These are phyloP conservation scores for Penstemon newberryi DNA, from an alignment of 257 asterid genomes.

Conservation along the genomic window DNA sequence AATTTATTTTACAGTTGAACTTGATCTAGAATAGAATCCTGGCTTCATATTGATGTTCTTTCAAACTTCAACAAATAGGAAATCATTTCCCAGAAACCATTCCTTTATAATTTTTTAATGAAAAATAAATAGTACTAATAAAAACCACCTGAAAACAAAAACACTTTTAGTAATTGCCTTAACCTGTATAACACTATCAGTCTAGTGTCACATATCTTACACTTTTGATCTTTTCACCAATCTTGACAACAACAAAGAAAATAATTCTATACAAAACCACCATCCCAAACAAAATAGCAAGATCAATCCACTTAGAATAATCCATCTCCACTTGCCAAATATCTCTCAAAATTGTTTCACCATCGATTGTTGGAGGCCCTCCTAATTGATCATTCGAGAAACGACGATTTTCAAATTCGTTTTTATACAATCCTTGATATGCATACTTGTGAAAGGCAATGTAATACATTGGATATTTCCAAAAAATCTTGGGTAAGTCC, in stretches of 20 bases:
- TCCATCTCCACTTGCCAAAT: conserved; percentile 54
- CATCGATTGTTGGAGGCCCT: conserved; percentile 34
- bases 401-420: conserved; percentile 50
- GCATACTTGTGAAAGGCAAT: conserved; percentile 61
- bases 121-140: too few relatives aligned
- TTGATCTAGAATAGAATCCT: too few relatives aligned
- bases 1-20: too few relatives aligned
- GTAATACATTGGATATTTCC: conserved; percentile 69
- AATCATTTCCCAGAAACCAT: too few relatives aligned
- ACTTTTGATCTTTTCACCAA: conserved; percentile 36
- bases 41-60: too few relatives aligned
- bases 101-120: too few relatives aligned
- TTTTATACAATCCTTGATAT: conserved; percentile 63
- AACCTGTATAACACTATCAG: too few relatives aligned
- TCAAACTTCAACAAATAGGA: too few relatives aligned
- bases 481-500: conserved; percentile 49
- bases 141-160: too few relatives aligned
- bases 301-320: conserved; percentile 65
- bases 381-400: conserved; percentile 14
- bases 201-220: conserved; percentile 10
- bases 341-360: conserved; percentile 51
- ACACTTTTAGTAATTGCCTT: too few relatives aligned
- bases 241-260: conserved; percentile 43
- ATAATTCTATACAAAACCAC: conserved; percentile 42
- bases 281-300: conserved; percentile 50